Base-by-base conservation (phyloP, 257 asterid species). In the Solanum tarapatanum region DNA sequence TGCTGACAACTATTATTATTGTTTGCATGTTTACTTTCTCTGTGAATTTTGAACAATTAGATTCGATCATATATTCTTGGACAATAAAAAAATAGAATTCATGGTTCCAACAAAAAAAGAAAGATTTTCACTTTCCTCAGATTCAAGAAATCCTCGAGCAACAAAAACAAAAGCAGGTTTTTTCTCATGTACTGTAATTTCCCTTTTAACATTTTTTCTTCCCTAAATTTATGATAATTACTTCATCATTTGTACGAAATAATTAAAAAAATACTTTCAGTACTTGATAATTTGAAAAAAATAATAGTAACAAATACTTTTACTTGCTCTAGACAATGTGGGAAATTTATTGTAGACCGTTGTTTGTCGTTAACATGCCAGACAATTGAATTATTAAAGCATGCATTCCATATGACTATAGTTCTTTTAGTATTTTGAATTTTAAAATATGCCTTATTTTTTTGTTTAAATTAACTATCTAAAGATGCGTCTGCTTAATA, bases 71-170 rank as follows among this genome's bases (percentile, higher is more conserved):
- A 76, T 87, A 88, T 90, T 82, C 84, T 88, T 87, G 90, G 96
- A 93, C 95, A 93, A 93, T 92, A 94, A 89, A 74, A 89, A 5
- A 80, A 45, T 8, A 16, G 37, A 79, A 39, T 77, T 13, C 84
- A 24, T 13, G 35, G 55, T 77, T 77, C 16, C 66, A 8, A 43
- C 24, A 79, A 26, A 80, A 80, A 12, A 80, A 80, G 41, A 45
- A 48, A 48, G 11, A 55, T 88, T 68, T 45, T 43, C 88, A 55
- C 91, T 88, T 92, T 92, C 87, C 88, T 86, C 88, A 85, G 84
- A 89, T 89, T 89, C 92, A 90, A 89, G 82, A 91, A 48, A 11
- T 75, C 92, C 96, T 94, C 96, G 95, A 93, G 96, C 98, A 75
- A 86, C 95, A 90, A 93, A 72, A 72, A 32, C 93, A 92, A 86